Base-by-base conservation (phyloP, 306 rosid genomes). In the Cicer bijugum region DNA sequence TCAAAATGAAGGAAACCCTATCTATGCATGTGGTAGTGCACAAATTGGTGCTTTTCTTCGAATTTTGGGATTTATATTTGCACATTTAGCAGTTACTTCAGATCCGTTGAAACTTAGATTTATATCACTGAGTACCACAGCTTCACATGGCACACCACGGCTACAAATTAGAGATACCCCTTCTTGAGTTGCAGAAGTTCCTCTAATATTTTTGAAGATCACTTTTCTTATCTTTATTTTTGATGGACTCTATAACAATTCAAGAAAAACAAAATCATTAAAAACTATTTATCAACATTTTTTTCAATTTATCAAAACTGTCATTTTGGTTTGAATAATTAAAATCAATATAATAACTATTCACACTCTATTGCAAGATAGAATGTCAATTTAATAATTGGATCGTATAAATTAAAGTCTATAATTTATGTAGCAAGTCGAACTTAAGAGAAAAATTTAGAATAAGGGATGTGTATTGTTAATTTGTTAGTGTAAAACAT, bases 221-320 rank as follows among this genome's bases (percentile, higher is more conserved):
- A 85, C 78, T 1, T 78, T 61, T 74, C 72, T 85, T 28, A 85
- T 68, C 72, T 83, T 84, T 6, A 88, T 60, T 46, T 65, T 76
- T 1, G 83, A 83, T 4, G 85, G 72, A 75, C 6, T 7, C 79
- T 69, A 1, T 2, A 8, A 1, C 14, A 58, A 69, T 3, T 4
- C 1, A 23, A 46, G 28, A 7, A 1, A 66, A 44, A 43, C 17
- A 7, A 8, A 0, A 42, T 6, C 4, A 38, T 59, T 5, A 7
- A 1, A 46, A 2, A 15, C 53, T 0, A n/a, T 12, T 47, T 3
- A 47, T 12, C 12, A 47, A 11, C 52, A 9, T 47, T 1, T 47
- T 16, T 47, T 47, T 3, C 15, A 6, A 6, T 11, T 10, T 10
- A 12, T 11, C 52, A 46, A 46, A 44, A 28, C 4, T 28, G 4